These are phyloP conservation scores for Colletotrichum spinosum DNA, from an alignment of 2,329 filamentous ascomycete species.

Conservation along the genomic window DNA sequence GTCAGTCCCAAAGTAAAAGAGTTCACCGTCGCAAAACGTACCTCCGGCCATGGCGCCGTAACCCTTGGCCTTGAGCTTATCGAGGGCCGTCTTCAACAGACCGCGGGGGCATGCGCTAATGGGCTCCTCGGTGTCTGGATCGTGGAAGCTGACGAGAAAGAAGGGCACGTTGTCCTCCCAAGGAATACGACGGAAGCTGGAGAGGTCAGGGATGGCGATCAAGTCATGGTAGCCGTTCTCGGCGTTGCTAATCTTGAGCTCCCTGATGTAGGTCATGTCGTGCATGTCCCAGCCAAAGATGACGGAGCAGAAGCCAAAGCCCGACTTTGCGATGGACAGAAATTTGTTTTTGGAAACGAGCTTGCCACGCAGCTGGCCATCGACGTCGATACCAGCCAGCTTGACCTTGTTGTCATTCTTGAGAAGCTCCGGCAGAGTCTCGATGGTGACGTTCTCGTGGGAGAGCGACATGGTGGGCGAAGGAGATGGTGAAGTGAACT, in stretches of 20 bases:
- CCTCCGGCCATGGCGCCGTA: constrained; percentile 90
- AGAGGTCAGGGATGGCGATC: constrained; percentile 83
- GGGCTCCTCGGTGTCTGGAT: constrained; percentile 79
- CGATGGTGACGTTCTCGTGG: constrained; percentile 62
- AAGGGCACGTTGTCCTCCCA: constrained; percentile 92
- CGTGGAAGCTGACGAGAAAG: constrained; percentile 85
- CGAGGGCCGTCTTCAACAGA: constrained; percentile 75
- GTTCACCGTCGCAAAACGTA: constrained; percentile 54
- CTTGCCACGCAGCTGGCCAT: constrained; percentile 89
- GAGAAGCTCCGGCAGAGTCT: constrained; percentile 75
- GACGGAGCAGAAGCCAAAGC: constrained; percentile 94
- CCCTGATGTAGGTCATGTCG: constrained; percentile 87
- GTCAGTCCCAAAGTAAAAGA: too few relatives aligned
- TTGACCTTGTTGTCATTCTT: constrained; percentile 83
- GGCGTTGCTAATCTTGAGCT: constrained; percentile 88
- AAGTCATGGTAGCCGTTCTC: constrained; percentile 91
- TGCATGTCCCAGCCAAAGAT: constrained; percentile 99
- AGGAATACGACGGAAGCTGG: constrained; percentile 83
- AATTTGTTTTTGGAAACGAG: constrained; percentile 95
- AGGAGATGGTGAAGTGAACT: background rate
- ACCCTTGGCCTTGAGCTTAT: constrained; percentile 75
- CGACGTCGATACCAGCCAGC: constrained; percentile 87
- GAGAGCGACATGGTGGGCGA: constrained; percentile 42
- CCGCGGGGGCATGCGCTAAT: constrained; percentile 85
- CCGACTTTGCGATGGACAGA: constrained; percentile 80